These are phyloP conservation scores for Pyrenochaeta sp. DNA, from an alignment of 2,329 filamentous ascomycete species.

Conservation along the genomic window DNA sequence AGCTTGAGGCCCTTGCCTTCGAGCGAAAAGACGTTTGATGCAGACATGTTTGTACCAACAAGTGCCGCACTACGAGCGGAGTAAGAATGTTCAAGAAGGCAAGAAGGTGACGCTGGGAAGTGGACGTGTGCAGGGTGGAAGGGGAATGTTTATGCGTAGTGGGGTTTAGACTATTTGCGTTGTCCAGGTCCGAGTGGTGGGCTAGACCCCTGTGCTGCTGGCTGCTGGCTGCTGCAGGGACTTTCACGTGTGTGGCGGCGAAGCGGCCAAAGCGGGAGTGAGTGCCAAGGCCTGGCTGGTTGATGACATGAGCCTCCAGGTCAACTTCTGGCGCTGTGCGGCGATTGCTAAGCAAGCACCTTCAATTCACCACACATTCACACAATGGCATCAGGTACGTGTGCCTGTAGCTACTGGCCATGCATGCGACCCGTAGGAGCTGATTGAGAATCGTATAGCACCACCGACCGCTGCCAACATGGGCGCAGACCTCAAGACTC, in stretches of 20 bases:
- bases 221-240: constrained; percentile 10
- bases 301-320: constrained; percentile 29
- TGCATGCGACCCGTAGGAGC: constrained; percentile 4
- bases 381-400: constrained; percentile 46
- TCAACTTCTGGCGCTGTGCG: constrained; percentile 13
- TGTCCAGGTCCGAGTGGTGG: constrained; percentile 10
- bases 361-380: constrained; percentile 21
- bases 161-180: constrained; percentile 33
- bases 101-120: constrained; percentile 5
- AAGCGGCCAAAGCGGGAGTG: constrained; percentile 24
- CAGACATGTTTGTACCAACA: constrained; percentile 49
- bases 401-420: constrained; percentile 11
- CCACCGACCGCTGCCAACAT: constrained; percentile 53
- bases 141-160: constrained; percentile 40
- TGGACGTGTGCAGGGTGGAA: constrained; percentile 6
- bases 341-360: constrained; percentile 41
- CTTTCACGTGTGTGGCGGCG: not conserved
- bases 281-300: constrained; percentile 27
- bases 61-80: not conserved
- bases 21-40: constrained; percentile 80
- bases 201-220: not conserved
- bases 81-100: constrained; percentile 10
- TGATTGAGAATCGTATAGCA: constrained; percentile 26
- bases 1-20: constrained; percentile 94
- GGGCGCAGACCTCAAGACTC: constrained; percentile 54